Base-by-base conservation (phyloP, 1,139 yeast genomes). In the Ogataea hybrid region DNA sequence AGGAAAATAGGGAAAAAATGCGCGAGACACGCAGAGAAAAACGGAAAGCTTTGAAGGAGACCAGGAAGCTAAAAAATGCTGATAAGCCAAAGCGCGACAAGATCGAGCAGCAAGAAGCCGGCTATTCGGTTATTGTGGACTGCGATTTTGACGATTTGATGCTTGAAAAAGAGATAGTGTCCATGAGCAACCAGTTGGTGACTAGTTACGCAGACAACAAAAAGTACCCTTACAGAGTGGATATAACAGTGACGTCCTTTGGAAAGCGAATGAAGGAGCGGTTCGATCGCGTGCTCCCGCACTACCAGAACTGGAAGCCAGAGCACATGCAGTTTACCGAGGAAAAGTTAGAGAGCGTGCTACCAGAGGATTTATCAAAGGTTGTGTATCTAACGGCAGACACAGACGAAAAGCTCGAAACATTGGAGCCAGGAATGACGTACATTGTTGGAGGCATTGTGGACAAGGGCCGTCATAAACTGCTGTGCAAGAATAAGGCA, bases 371-470 rank as follows among this genome's bases (percentile, higher is more conserved):
- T 27, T 51, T 62, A 25, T 49, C 62, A n/a, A 75, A 75, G 41
- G 69, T 69, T 44, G 73, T 87, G 0, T 92, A 92, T 58, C 68
- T 92, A 33, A 83, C 95, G 1, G 95, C 97, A 0, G 98, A 92
- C 55, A 82, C 96, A 0, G 85, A 82, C 14, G 84, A 84, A 21
- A 74, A 75, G 16, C 65, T 84, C 27, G 77, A 75, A 15, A 70
- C 66, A 8, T 67, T 92, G 38, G 81, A 83, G 47, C 77, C 81
- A 4, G 83, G 81, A 5, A 73, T 74, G 61, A 84, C 94, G 0
- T 92, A 92, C 56, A 77, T 90, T 35, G 81, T 92, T 41, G 98
- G 98, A 8, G 98, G 98, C 0, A 90, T 92, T 42, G 97, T 92
- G 7, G 98, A 92, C 63, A 92, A 90, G 63, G 95, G 95, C 50